Percentiles rank a stretch among this genome's conserved stretches.
phyloP scores from a whole-genome alignment of 306 rosid genomes.

The Pterocarpus macrocarpus region DNA sequence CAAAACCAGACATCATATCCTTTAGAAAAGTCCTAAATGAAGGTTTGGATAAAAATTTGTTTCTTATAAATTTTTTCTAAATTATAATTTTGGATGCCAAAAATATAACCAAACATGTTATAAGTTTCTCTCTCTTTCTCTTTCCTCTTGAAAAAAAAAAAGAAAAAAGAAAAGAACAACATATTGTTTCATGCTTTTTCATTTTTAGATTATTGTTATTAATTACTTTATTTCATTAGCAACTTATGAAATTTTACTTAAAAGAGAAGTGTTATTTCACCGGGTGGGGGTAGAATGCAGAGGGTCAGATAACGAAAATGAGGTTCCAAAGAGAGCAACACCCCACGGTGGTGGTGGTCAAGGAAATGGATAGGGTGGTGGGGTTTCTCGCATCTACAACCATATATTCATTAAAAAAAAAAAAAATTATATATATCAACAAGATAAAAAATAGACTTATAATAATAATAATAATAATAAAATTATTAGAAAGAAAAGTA shows the following conservation, averaged over 20 bases:
- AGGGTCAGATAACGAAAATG: conserved; percentile 58
- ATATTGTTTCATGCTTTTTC: too few species aligned
- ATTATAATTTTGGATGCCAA: too few species aligned
- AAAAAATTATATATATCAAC: background rate
- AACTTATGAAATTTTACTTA: too few species aligned
- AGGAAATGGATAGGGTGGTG: conserved; percentile 37
- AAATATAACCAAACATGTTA: too few species aligned
- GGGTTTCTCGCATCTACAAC: conserved; percentile 44
- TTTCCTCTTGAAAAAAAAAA: background rate
- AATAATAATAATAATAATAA: background rate
- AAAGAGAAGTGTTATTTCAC: too few species aligned
- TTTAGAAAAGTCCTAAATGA: background rate
- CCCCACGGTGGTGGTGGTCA: conserved; percentile 37
- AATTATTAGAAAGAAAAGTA: background rate
- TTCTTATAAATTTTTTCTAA: too few species aligned
- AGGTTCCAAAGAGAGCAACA: conserved; percentile 36
- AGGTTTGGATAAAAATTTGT: too few species aligned
- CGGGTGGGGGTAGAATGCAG: background rate
- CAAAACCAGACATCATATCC: conserved; percentile 17
- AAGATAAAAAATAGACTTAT: too few species aligned
- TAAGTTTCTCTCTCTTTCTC: background rate
- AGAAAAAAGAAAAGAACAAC: too few species aligned
- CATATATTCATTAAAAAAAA: background rate
- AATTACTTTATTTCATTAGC: too few species aligned
- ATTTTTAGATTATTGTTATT: too few species aligned